Percentiles rank a stretch among this genome's conserved stretches.
Evolutionary conservation across 1,139 yeast species (phyloP).

Genomic region (Entelexis sorbosivorans): DNA sequence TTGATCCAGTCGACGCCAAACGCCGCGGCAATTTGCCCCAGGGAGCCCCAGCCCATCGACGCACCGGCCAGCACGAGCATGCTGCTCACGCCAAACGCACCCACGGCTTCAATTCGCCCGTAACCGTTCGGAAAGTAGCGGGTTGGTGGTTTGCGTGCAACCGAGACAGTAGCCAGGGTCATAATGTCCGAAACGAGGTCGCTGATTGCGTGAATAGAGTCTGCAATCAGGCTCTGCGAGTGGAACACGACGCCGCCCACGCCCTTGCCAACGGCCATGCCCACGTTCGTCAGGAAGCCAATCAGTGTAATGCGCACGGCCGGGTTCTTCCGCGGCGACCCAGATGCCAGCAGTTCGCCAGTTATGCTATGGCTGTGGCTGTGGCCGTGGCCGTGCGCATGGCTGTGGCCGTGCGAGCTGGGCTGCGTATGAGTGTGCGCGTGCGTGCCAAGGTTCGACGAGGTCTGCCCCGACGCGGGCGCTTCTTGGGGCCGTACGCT

Average conservation of each 20-base stretch:
- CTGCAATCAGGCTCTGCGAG: constrained; percentile 89
- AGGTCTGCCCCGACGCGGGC: too few relatives aligned
- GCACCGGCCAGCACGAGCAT: constrained; percentile 78
- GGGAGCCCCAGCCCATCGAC: constrained; percentile 82
- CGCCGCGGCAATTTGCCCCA: constrained; percentile 42
- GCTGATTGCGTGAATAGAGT: constrained; percentile 82
- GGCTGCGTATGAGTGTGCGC: too few relatives aligned
- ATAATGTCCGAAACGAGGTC: constrained; percentile 83
- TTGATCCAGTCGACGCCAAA: constrained; percentile 19
- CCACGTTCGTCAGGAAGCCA: constrained; percentile 71
- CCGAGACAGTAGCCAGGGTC: constrained; percentile 79
- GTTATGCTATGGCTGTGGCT: constrained; percentile 19
- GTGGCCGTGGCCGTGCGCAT: constrained; percentile 16
- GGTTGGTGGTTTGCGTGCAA: constrained; percentile 57
- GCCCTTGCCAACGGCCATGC: constrained; percentile 78
- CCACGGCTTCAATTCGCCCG: constrained; percentile 87
- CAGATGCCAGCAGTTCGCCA: constrained; percentile 17
- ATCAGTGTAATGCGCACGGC: constrained; percentile 91
- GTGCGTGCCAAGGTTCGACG: neutral
- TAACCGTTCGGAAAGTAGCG: constrained; percentile 70
- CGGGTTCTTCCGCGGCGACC: constrained; percentile 41
- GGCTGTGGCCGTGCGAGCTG: neutral
- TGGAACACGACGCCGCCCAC: constrained; percentile 85
- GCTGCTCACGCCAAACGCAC: constrained; percentile 77
- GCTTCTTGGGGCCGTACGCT: neutral